A percentile compares a stretch with the other conserved stretches of the same genome.
Evolutionary conservation across 2,329 filamentous ascomycete genomes (phyloP).

Genomic region (Pestalotiopsis sp.): DNA sequence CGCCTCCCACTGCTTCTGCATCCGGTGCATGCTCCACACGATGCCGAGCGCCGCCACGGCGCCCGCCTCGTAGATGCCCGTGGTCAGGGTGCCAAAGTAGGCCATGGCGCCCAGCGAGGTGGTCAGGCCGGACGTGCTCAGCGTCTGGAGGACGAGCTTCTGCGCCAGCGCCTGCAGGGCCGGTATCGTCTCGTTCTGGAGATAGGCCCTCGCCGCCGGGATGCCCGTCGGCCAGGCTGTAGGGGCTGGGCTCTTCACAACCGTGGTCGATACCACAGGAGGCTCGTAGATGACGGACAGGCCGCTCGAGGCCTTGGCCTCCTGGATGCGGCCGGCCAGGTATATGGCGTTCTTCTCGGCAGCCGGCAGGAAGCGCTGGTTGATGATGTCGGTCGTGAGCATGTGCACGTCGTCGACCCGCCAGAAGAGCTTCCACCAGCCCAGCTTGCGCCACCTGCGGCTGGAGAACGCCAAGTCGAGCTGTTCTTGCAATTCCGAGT

Average conservation of each 20-base stretch:
- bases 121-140: conserved; percentile 70
- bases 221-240: conserved; percentile 77
- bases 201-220: conserved; percentile 66
- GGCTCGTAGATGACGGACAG: neutral
- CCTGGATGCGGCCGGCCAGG: conserved; percentile 75
- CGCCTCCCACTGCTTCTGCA: conserved; percentile 66
- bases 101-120: conserved; percentile 56
- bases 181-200: conserved; percentile 68
- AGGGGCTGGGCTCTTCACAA: conserved; percentile 17
- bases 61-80: conserved; percentile 61
- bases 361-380: conserved; percentile 73
- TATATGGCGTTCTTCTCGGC: conserved; percentile 85
- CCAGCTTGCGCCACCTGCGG: conserved; percentile 76
- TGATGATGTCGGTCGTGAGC: conserved; percentile 78
- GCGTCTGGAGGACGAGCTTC: conserved; percentile 73
- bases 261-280: neutral
- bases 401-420: conserved; percentile 88
- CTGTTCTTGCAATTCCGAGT: conserved; percentile 80
- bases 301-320: conserved; percentile 29
- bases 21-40: conserved; percentile 58
- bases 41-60: conserved; percentile 64
- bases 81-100: conserved; percentile 58
- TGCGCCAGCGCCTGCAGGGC: conserved; percentile 74
- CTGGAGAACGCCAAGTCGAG: conserved; percentile 78
- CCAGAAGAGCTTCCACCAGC: conserved; percentile 97